Evolutionary conservation across 352 stramenopile genomes (phyloP).

Genomic region (Globisporangium echinulatum): DNA sequence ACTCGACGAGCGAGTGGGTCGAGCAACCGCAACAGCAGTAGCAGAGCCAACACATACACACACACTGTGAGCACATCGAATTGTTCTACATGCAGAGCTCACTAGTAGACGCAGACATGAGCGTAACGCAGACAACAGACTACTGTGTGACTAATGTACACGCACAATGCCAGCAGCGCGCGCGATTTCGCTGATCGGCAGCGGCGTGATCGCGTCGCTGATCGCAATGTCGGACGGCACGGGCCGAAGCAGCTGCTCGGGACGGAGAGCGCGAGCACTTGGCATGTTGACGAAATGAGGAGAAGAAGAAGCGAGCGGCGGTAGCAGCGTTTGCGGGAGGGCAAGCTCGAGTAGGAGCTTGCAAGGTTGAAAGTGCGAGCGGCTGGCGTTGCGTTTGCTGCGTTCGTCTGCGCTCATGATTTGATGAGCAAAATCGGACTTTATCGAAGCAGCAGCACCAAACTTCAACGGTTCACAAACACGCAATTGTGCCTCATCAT

Average conservation of each 20-base stretch:
- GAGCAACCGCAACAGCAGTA: slow-evolving; percentile 8
- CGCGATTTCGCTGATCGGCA: slow-evolving; percentile 65
- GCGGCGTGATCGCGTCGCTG: slow-evolving; percentile 64
- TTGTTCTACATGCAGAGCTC: too few species aligned
- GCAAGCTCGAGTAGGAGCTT: too few species aligned
- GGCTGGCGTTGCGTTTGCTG: too few species aligned
- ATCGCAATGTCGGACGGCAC: slow-evolving; percentile 80
- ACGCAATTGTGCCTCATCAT: too few species aligned
- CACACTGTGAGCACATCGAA: background rate
- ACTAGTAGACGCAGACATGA: too few species aligned
- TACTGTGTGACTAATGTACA: background rate
- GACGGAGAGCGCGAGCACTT: slow-evolving; percentile 37
- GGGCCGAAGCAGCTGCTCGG: slow-evolving; percentile 54
- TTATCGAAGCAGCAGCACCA: too few species aligned
- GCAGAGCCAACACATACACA: background rate
- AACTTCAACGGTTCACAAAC: too few species aligned
- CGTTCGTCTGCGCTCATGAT: too few species aligned
- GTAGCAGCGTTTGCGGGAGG: too few species aligned
- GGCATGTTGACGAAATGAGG: slow-evolving; percentile 1
- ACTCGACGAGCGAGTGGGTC: slow-evolving; percentile 7
- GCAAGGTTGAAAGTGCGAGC: too few species aligned
- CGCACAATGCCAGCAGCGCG: slow-evolving; percentile 59
- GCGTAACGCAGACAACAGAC: background rate
- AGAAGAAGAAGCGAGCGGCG: too few species aligned
- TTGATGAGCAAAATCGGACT: too few species aligned